Evolutionary conservation across 2,329 filamentous ascomycete genomes (phyloP).

Genomic region (Apiospora sp.): DNA sequence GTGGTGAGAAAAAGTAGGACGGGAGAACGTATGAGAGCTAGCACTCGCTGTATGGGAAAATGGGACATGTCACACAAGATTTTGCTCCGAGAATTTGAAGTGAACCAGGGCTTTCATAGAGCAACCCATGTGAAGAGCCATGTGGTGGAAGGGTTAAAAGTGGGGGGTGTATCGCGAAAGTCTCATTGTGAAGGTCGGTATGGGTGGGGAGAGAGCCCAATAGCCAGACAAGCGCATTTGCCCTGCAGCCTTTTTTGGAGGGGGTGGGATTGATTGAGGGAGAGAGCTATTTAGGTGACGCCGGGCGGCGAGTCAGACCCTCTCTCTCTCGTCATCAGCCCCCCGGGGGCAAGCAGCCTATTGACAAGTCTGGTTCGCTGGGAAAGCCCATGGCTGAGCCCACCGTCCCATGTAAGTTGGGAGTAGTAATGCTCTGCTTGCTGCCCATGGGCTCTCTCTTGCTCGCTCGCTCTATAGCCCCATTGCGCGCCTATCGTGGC

Average conservation of each 20-base stretch:
- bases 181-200: slow-evolving; percentile 22
- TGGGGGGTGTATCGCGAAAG: slow-evolving; percentile 27
- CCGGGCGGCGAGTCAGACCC: slow-evolving; percentile 23
- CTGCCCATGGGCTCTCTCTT: neutral
- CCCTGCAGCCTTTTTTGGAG: slow-evolving; percentile 20
- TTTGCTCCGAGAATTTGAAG: slow-evolving; percentile 25
- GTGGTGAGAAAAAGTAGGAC: slow-evolving; percentile 18
- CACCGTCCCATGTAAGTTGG: slow-evolving; percentile 17
- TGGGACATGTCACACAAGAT: slow-evolving; percentile 27
- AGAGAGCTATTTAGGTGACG: slow-evolving; percentile 21
- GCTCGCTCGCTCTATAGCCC: neutral
- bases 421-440: slow-evolving; percentile 9
- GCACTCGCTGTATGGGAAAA: slow-evolving; percentile 23
- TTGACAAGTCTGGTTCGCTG: slow-evolving; percentile 1
- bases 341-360: slow-evolving; percentile 4
- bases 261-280: neutral
- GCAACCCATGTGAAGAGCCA: slow-evolving; percentile 27
- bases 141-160: slow-evolving; percentile 31
- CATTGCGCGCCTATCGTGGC: slow-evolving; percentile 8
- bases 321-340: slow-evolving; percentile 12
- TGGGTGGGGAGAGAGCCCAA: slow-evolving; percentile 22
- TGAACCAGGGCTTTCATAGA: slow-evolving; percentile 26
- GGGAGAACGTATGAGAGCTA: slow-evolving; percentile 17
- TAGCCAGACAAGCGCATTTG: slow-evolving; percentile 24
- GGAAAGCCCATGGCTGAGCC: slow-evolving; percentile 12